phyloP scores from a whole-genome alignment of 2,329 filamentous ascomycete species.

The Cladosporium halotolerans region DNA sequence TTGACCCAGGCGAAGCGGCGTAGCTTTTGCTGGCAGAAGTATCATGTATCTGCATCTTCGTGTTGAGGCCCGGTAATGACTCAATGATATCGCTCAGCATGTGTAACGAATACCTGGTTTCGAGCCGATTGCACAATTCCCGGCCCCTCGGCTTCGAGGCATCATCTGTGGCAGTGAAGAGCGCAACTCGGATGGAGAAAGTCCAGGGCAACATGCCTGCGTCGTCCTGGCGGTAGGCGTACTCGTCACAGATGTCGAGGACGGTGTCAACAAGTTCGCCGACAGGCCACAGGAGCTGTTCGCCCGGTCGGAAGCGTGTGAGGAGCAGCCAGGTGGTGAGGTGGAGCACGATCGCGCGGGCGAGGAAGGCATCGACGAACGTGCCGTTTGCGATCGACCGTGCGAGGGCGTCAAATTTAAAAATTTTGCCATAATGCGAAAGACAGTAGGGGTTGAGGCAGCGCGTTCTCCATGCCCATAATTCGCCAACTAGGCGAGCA shows the following conservation, averaged over 20 bases:
- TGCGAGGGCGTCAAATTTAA: too few relatives aligned
- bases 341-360: background rate
- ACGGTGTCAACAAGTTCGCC: background rate
- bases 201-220: background rate
- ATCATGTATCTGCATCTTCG: too few relatives aligned
- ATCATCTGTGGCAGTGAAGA: background rate
- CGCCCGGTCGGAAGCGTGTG: background rate
- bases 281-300: background rate
- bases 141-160: background rate
- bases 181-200: background rate
- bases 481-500: too few relatives aligned
- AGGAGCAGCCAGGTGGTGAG: conserved; percentile 1
- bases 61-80: background rate
- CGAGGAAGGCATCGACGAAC: background rate
- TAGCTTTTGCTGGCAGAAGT: too few relatives aligned
- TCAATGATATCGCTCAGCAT: background rate
- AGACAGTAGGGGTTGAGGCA: too few relatives aligned
- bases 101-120: background rate
- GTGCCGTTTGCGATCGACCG: background rate
- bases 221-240: background rate
- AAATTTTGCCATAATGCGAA: too few relatives aligned
- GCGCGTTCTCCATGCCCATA: too few relatives aligned
- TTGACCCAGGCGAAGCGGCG: too few relatives aligned
- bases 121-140: background rate
- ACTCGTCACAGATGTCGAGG: background rate